Conservation (phyloP, 768 basidiomycete species). For the Leccinum disarticulatum region DNA sequence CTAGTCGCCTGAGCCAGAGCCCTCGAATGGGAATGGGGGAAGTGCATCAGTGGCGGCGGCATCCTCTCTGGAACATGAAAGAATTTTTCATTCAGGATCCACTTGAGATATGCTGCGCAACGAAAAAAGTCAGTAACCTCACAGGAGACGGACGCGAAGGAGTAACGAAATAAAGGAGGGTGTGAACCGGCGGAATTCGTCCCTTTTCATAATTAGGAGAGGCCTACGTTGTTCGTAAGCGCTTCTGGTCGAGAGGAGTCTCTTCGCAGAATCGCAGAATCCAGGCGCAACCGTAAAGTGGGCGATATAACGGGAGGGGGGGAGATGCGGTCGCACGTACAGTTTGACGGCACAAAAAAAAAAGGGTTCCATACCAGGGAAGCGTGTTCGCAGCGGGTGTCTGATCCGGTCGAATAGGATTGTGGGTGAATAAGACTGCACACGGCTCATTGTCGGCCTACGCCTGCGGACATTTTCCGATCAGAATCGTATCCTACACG, state of each 20-base stretch:
- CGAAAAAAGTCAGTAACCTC: constrained; percentile 7
- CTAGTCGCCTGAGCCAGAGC: not conserved
- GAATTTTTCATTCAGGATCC: not conserved
- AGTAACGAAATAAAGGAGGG: not conserved
- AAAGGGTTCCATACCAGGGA: constrained; percentile 2
- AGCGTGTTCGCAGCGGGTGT: not conserved
- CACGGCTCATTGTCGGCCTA: not conserved
- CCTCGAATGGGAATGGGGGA: not conserved
- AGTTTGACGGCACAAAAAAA: constrained; percentile 4
- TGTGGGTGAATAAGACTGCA: not conserved
- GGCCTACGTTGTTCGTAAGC: not conserved
- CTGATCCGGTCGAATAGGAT: not conserved
- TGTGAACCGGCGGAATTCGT: constrained; percentile 3
- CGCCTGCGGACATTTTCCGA: not conserved
- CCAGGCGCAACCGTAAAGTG: not conserved
- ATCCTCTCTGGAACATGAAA: not conserved
- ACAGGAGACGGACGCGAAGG: constrained; percentile 5
- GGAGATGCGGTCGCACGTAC: not conserved
- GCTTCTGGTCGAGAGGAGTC: not conserved
- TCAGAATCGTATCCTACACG: not conserved
- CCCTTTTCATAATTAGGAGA: not conserved
- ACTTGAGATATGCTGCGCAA: not conserved
- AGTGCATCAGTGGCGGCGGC: not conserved
- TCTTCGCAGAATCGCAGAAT: not conserved
- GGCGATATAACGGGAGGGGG: not conserved